Conservation (phyloP, 1,284 basidiomycete species). For the Calocybe gambosa region DNA sequence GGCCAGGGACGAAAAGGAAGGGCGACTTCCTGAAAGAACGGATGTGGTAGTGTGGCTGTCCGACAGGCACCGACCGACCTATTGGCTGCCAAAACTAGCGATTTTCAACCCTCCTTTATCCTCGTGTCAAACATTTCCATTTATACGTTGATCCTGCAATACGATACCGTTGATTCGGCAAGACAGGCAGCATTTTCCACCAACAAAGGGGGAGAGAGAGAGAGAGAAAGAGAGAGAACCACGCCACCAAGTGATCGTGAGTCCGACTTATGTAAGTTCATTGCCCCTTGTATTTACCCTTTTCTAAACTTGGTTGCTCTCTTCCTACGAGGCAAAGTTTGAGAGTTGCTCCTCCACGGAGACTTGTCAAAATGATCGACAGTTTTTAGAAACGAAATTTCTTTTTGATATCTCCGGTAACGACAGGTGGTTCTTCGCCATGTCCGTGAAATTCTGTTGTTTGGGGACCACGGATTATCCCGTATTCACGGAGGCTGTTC, state of each 20-base stretch:
- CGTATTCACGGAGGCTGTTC: constrained; percentile 32
- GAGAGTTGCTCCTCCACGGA: constrained; percentile 3
- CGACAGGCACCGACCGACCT: constrained; percentile 21
- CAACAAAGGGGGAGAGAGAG: constrained; percentile 4
- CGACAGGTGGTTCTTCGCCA: constrained; percentile 21
- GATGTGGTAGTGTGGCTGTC: constrained; percentile 27
- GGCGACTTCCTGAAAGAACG: constrained; percentile 29
- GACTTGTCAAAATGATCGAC: constrained; percentile 8
- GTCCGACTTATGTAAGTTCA: constrained; percentile 18
- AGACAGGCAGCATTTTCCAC: background rate
- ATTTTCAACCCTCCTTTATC: background rate
- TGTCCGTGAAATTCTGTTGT: constrained; percentile 22
- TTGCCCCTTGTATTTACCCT: constrained; percentile 10
- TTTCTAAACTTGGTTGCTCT: background rate
- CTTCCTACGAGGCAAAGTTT: background rate
- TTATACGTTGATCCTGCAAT: constrained; percentile 1
- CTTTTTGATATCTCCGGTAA: constrained; percentile 15
- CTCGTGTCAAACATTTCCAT: background rate
- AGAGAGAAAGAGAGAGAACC: constrained; percentile 1
- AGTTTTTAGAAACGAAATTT: constrained; percentile 11
- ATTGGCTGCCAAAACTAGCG: background rate
- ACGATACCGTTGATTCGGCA: background rate
- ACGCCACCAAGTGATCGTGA: constrained; percentile 6
- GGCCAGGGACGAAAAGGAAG: constrained; percentile 11
- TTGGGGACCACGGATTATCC: constrained; percentile 15